phyloP scores from a whole-genome alignment of 495 filamentous ascomycete genomes.

The Chaetomium fimeti region DNA sequence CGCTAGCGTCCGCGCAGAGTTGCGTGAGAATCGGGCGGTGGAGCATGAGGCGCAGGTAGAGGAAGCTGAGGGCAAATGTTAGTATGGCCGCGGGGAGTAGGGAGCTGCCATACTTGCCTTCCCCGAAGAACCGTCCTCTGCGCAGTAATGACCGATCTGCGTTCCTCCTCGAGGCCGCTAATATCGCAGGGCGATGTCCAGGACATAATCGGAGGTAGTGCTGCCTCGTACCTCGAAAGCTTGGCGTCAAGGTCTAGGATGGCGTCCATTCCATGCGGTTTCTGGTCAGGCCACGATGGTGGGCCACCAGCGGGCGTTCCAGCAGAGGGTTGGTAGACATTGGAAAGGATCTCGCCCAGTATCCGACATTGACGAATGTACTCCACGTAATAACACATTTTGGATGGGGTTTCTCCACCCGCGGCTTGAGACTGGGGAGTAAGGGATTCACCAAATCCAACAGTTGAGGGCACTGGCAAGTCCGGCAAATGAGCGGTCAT shows the following conservation, averaged over 20 bases:
- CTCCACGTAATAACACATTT: slow-evolving; percentile 43
- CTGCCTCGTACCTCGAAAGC: slow-evolving; percentile 40
- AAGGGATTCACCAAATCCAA: slow-evolving; percentile 20
- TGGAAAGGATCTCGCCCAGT: slow-evolving; percentile 44
- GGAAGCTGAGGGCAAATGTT: slow-evolving; percentile 37
- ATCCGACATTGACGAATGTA: slow-evolving; percentile 46
- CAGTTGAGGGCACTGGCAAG: slow-evolving; percentile 34
- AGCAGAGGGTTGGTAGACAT: slow-evolving; percentile 45
- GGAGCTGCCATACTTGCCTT: slow-evolving; percentile 31
- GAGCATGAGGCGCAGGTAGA: slow-evolving; percentile 47
- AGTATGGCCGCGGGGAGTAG: not conserved
- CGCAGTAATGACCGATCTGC: slow-evolving; percentile 32
- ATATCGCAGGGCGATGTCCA: slow-evolving; percentile 35
- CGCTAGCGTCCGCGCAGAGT: slow-evolving; percentile 39
- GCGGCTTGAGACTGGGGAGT: not conserved
- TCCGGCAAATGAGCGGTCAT: slow-evolving; percentile 43
- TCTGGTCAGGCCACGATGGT: slow-evolving; percentile 20
- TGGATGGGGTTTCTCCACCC: slow-evolving; percentile 9
- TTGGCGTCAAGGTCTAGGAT: slow-evolving; percentile 45
- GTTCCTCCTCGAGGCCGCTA: slow-evolving; percentile 15
- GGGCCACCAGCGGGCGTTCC: slow-evolving; percentile 24
- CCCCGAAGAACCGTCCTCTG: slow-evolving; percentile 46
- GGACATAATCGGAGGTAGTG: slow-evolving; percentile 39
- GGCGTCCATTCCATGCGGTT: slow-evolving; percentile 38
- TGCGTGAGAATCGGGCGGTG: slow-evolving; percentile 51